Conservation (phyloP, 352 stramenopile genomes). For the Phytopythium montanum region DNA sequence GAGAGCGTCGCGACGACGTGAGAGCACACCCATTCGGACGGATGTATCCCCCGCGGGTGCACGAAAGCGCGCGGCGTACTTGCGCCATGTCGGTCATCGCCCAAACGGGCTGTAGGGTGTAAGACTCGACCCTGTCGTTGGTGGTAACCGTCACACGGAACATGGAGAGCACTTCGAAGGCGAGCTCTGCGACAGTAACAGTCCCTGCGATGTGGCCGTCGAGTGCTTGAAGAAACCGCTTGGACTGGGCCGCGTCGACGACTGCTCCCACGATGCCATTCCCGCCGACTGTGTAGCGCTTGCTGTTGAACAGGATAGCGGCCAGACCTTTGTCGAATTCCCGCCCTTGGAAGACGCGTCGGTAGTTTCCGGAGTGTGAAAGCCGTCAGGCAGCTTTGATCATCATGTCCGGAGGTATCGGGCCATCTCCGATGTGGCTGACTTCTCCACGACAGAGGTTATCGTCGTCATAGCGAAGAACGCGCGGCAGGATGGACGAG, state of each 20-base stretch:
- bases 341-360: background rate
- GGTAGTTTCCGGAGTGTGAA: background rate
- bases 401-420: background rate
- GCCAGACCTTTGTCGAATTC: background rate
- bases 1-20: background rate
- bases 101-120: background rate
- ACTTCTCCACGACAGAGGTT: background rate
- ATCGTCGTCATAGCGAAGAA: background rate
- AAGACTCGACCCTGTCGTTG: background rate
- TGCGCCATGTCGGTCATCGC: background rate
- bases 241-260: background rate
- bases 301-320: background rate
- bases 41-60: background rate
- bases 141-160: background rate
- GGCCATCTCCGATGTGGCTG: background rate
- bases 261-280: background rate
- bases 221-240: background rate
- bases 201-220: background rate
- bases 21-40: background rate
- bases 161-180: background rate
- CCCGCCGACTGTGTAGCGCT: background rate
- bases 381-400: background rate
- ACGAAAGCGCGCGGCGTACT: background rate
- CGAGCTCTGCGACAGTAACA: background rate
- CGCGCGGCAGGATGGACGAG: background rate